Conservation (phyloP, 2,329 filamentous ascomycete species). For the Phoma sp. region DNA sequence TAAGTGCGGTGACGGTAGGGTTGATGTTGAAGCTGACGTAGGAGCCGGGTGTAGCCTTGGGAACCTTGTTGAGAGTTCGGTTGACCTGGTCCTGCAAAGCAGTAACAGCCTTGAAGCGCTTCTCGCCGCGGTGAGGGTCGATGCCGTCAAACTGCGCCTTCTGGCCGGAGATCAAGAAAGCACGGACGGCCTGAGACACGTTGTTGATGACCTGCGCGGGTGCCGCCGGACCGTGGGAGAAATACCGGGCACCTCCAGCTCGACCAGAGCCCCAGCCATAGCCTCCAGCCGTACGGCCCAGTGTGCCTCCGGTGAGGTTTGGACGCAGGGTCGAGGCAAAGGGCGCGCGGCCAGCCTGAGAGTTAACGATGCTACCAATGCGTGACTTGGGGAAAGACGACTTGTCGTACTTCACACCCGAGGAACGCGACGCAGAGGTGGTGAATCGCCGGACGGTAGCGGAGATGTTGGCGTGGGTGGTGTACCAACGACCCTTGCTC, state of each 20-base stretch:
- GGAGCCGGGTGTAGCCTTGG: slow-evolving; percentile 71
- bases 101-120: slow-evolving; percentile 80
- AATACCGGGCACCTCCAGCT: slow-evolving; percentile 78
- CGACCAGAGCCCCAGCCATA: slow-evolving; percentile 78
- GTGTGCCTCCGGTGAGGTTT: slow-evolving; percentile 86
- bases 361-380: slow-evolving; percentile 63
- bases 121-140: slow-evolving; percentile 72
- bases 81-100: slow-evolving; percentile 75
- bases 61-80: slow-evolving; percentile 68
- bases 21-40: slow-evolving; percentile 88
- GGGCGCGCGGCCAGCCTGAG: slow-evolving; percentile 77
- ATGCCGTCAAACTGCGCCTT: slow-evolving; percentile 87
- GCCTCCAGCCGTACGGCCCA: slow-evolving; percentile 87
- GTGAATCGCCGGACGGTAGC: slow-evolving; percentile 61
- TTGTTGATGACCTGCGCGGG: slow-evolving; percentile 93
- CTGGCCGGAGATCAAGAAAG: slow-evolving; percentile 90
- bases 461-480: slow-evolving; percentile 59
- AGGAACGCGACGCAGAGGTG: slow-evolving; percentile 52
- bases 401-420: slow-evolving; percentile 57
- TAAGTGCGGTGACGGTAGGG: slow-evolving; percentile 88
- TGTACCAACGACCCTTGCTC: slow-evolving; percentile 69
- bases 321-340: slow-evolving; percentile 90
- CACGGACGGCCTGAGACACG: slow-evolving; percentile 90
- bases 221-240: slow-evolving; percentile 84
- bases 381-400: slow-evolving; percentile 64